Base-by-base conservation (phyloP, 164 flowering plant genomes). In the Macadamia integrifolia region DNA sequence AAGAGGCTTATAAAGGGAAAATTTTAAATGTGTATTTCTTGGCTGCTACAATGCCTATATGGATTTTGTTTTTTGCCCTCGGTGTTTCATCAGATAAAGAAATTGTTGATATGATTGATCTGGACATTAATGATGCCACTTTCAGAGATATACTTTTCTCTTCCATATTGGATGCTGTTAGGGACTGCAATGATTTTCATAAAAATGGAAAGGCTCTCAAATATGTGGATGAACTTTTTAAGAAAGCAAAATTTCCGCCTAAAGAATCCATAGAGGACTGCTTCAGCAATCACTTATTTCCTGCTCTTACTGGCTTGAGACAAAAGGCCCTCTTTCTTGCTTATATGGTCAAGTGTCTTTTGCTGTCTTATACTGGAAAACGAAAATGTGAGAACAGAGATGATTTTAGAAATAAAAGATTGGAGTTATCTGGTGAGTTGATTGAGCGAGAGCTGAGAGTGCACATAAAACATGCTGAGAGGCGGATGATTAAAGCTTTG, bases 31-130 rank as follows among this genome's bases (percentile, higher is more conserved):
- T 85, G 3, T 82, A 79, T 61, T 85, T 87, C 72, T 53, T 79
- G 72, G 73, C 81, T 5, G 69, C 74, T 0, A 78, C 84, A 55
- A 69, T 91, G 56, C 97, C 98, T 14, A 60, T 90, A 11, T 94
- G 98, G 98, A 75, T 92, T 29, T 58, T 91, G 61, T 85, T 93
- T 74, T 93, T 91, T 77, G 88, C 90, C n/a, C 88, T 93, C 60
- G 96, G 97, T 12, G 86, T 79, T 12, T 61, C 80, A 58, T 87
- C 88, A 10, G 97, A 94, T 72, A 87, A 73, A 77, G 97, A 90
- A 71, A 80, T 87, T 6, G 78, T 89, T 29, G 83, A 88, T 42
- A 74, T 87, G 69, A 88, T 94, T 66, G 93, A 85, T 66, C 72
- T 62, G 52, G 76, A 70, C 23, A 67, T 60, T 18, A 74, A 73